These are phyloP conservation scores for Leishmania lainsoni DNA, from an alignment of 208 protist genomes.

Conservation along the genomic window DNA sequence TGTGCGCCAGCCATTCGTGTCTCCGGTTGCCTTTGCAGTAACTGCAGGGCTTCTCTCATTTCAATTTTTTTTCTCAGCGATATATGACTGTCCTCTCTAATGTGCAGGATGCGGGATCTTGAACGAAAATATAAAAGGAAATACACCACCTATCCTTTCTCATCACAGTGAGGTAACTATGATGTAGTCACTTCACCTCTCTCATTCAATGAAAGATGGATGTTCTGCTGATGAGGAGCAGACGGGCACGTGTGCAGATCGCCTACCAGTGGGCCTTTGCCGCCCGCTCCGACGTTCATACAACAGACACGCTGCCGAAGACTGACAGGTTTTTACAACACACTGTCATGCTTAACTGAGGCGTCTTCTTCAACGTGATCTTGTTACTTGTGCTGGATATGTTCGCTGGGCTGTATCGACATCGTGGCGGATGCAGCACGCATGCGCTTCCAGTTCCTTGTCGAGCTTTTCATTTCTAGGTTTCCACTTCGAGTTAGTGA, in stretches of 20 bases:
- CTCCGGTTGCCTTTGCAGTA: slow-evolving; percentile 1
- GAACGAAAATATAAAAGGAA: not conserved
- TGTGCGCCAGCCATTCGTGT: not conserved
- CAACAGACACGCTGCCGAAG: not conserved
- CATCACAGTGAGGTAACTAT: not conserved
- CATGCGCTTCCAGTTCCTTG: too few relatives aligned
- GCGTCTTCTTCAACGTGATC: not conserved
- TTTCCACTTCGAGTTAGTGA: not conserved
- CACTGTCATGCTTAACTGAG: not conserved
- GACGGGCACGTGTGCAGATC: not conserved
- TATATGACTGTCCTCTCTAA: not conserved
- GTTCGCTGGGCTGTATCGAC: not conserved
- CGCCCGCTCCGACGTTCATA: not conserved
- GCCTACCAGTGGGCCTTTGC: not conserved
- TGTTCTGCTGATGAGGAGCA: not conserved
- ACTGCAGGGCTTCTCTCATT: not conserved
- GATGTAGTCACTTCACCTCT: not conserved
- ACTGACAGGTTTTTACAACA: not conserved
- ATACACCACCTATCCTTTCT: not conserved
- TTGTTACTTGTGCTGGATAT: not conserved
- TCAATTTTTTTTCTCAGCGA: too few relatives aligned
- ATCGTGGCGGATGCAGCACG: not conserved
- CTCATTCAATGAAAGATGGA: not conserved
- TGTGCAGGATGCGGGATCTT: not conserved
- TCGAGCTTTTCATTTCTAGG: not conserved